Evolutionary conservation across 1,139 yeast genomes (phyloP).

Genomic region (Kodamaea plutei): DNA sequence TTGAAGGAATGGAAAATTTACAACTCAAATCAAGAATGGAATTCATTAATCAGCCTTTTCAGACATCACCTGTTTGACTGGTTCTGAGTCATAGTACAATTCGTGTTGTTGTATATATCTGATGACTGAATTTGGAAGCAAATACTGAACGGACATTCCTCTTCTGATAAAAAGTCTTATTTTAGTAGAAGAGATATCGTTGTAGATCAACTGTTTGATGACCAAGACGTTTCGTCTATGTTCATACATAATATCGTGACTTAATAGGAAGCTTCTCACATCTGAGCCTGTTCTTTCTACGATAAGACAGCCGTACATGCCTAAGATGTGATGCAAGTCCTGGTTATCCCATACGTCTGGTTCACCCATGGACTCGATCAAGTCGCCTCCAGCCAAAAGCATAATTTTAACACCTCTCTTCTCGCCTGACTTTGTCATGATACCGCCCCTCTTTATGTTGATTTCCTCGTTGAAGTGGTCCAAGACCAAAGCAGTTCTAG

Average conservation of each 20-base stretch:
- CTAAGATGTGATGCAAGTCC: constrained; percentile 91
- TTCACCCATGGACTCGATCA: constrained; percentile 98
- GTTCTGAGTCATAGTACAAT: constrained; percentile 83
- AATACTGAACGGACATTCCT: constrained; percentile 94
- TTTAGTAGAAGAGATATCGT: constrained; percentile 93
- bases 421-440: constrained; percentile 67
- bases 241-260: constrained; percentile 96
- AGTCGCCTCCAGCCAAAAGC: constrained; percentile 96
- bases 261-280: constrained; percentile 82
- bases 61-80: constrained; percentile 85
- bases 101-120: constrained; percentile 91
- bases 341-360: constrained; percentile 98
- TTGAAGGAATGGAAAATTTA: background rate
- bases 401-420: constrained; percentile 87
- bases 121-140: constrained; percentile 90
- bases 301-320: constrained; percentile 91
- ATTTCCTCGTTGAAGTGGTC: constrained; percentile 97
- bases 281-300: constrained; percentile 97
- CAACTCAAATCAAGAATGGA: too few species aligned
- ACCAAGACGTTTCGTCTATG: constrained; percentile 91
- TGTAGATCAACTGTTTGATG: constrained; percentile 91
- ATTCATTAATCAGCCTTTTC: constrained; percentile 44
- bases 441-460: constrained; percentile 85
- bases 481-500: constrained; percentile 90
- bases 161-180: constrained; percentile 87